Conservation (phyloP, 495 filamentous ascomycete species). For the Rusavskia elegans region DNA sequence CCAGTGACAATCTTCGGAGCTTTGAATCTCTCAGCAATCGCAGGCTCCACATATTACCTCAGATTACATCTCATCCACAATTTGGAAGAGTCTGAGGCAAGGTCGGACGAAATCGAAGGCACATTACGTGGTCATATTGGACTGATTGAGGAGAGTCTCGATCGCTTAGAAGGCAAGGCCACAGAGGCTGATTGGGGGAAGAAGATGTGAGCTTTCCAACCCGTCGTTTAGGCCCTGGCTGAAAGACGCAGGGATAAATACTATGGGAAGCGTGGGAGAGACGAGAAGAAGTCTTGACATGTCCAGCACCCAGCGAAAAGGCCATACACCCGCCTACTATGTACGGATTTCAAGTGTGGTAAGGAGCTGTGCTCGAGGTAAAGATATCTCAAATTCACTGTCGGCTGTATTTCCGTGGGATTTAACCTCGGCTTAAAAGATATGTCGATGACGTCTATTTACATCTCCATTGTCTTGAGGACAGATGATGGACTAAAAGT, state of each 20-base stretch:
- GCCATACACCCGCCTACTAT: too few species aligned
- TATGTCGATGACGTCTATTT: neutral
- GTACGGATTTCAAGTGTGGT: too few species aligned
- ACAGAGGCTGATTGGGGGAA: slow-evolving; percentile 14
- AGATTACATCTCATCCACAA: slow-evolving; percentile 24
- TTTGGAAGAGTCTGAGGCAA: slow-evolving; percentile 28
- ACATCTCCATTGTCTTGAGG: neutral
- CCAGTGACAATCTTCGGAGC: slow-evolving; percentile 14
- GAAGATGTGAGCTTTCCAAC: slow-evolving; percentile 11
- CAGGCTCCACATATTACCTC: slow-evolving; percentile 18
- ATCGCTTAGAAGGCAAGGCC: slow-evolving; percentile 19
- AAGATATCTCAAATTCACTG: neutral
- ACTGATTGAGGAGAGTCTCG: slow-evolving; percentile 27
- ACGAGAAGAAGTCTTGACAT: slow-evolving; percentile 6
- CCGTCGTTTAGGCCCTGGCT: neutral
- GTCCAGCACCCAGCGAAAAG: neutral
- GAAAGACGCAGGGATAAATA: slow-evolving; percentile 11
- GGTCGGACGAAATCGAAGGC: slow-evolving; percentile 30
- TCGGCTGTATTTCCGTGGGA: neutral
- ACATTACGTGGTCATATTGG: slow-evolving; percentile 31
- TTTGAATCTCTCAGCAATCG: slow-evolving; percentile 20
- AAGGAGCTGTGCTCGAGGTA: too few species aligned
- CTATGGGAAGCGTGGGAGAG: slow-evolving; percentile 13
- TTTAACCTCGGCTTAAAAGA: neutral
- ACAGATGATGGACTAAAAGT: neutral